phyloP scores from a whole-genome alignment of 805 yeast species.

The Saccharomycopsis capsularis region DNA sequence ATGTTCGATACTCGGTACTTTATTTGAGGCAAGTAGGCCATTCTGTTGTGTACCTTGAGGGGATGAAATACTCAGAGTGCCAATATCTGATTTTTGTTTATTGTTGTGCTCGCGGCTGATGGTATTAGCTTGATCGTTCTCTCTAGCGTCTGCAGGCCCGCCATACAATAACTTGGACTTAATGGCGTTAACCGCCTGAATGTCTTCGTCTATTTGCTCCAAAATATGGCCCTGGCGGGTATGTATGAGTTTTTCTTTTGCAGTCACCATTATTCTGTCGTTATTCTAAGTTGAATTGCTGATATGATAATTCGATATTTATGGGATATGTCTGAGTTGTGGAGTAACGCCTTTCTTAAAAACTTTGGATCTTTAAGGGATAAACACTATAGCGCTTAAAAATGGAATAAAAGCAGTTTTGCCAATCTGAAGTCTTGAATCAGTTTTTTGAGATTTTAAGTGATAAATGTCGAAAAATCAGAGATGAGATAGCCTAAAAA shows the following conservation, averaged over 20 bases:
- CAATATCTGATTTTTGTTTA: neutral
- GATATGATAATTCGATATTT: no score
- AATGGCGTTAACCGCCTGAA: conserved; percentile 35
- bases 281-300: no score
- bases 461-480: no score
- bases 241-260: conserved; percentile 15
- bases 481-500: no score
- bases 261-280: neutral
- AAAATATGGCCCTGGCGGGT: conserved; percentile 20
- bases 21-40: neutral
- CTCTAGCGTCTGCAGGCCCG: conserved; percentile 12
- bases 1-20: neutral
- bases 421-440: no score
- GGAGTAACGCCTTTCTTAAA: no score
- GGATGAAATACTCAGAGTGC: neutral
- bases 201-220: conserved; percentile 33
- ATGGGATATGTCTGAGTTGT: no score
- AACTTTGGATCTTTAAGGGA: no score
- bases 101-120: conserved; percentile 13
- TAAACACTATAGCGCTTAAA: no score
- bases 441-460: no score
- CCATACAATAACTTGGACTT: conserved; percentile 27
- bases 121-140: conserved; percentile 1
- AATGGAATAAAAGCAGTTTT: no score
- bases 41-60: neutral